A percentile compares a stretch with the other conserved stretches of the same genome.
Evolutionary conservation across 2,329 filamentous ascomycete species (phyloP).

Genomic region (Ceratocystis eucalypticola): DNA sequence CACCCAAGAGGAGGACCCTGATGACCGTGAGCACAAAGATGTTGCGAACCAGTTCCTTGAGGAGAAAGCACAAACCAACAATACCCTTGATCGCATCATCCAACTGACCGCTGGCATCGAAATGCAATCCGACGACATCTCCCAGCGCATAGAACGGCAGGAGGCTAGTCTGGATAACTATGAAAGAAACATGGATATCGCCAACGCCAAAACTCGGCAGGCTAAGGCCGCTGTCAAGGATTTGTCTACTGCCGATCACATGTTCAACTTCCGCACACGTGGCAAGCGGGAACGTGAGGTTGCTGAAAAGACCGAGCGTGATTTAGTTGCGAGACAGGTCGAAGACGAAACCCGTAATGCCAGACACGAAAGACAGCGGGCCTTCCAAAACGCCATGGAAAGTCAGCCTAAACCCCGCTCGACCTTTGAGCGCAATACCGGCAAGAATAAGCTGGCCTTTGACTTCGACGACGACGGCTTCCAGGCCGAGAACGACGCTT

Average conservation of each 20-base stretch:
- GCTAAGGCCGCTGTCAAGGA: conserved; percentile 72
- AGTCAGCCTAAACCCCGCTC: conserved; percentile 9
- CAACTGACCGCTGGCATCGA: conserved; percentile 53
- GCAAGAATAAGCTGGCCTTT: conserved; percentile 52
- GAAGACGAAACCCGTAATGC: conserved; percentile 15
- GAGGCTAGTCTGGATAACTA: conserved; percentile 71
- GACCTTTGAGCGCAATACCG: conserved; percentile 12
- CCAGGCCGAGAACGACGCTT: conserved; percentile 37
- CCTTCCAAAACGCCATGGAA: conserved; percentile 18
- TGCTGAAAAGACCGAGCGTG: conserved; percentile 53
- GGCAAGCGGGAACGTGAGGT: conserved; percentile 51
- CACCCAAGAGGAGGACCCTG: conserved; percentile 61
- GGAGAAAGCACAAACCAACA: conserved; percentile 33
- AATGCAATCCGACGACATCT: conserved; percentile 58
- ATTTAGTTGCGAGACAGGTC: conserved; percentile 4
- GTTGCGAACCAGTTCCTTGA: conserved; percentile 39
- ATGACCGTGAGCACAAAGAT: conserved; percentile 56
- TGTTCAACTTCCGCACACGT: conserved; percentile 58
- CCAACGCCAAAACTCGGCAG: conserved; percentile 59
- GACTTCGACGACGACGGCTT: conserved; percentile 54
- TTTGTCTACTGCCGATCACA: conserved; percentile 71
- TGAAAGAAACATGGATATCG: conserved; percentile 69
- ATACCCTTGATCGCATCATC: conserved; percentile 33
- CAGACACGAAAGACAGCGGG: conserved; percentile 26
- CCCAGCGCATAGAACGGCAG: conserved; percentile 57